Percentiles rank a stretch among this genome's conserved stretches.
Conservation (phyloP, 129 eudicot genomes). For the Glebionis coronaria region DNA sequence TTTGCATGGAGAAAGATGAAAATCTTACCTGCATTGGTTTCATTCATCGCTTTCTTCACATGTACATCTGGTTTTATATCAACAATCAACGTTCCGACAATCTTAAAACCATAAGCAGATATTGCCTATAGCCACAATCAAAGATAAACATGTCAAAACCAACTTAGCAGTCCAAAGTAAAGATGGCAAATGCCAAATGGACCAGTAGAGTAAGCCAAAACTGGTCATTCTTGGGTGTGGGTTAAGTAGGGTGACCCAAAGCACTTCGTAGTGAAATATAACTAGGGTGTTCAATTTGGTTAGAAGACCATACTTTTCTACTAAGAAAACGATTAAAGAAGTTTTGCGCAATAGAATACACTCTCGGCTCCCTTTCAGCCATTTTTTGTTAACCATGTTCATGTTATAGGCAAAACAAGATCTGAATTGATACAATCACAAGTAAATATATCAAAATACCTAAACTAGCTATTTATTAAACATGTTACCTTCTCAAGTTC, state of each 20-base stretch:
- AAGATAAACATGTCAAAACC: background rate
- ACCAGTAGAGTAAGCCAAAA: too few relatives aligned
- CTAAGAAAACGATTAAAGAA: too few relatives aligned
- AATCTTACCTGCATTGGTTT: constrained; percentile 82
- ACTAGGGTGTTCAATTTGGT: too few relatives aligned
- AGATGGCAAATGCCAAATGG: too few relatives aligned
- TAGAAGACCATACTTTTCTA: too few relatives aligned
- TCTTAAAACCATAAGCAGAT: constrained; percentile 7
- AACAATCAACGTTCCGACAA: constrained; percentile 5
- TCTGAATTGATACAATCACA: too few relatives aligned
- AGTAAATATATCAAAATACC: background rate
- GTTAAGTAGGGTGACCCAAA: too few relatives aligned
- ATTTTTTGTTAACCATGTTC: too few relatives aligned
- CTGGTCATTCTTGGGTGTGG: too few relatives aligned
- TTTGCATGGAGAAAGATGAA: background rate
- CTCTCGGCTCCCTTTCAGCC: too few relatives aligned
- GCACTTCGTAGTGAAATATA: too few relatives aligned
- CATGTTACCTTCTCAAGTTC: constrained; percentile 72
- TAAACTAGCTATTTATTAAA: background rate
- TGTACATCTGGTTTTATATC: constrained; percentile 27
- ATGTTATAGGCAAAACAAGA: background rate
- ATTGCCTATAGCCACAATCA: constrained; percentile 2
- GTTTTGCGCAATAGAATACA: too few relatives aligned
- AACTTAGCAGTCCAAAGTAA: background rate
- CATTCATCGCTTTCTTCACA: constrained; percentile 98